Conservation (phyloP, 805 yeast genomes). For the Ogataea nonfermentans region DNA sequence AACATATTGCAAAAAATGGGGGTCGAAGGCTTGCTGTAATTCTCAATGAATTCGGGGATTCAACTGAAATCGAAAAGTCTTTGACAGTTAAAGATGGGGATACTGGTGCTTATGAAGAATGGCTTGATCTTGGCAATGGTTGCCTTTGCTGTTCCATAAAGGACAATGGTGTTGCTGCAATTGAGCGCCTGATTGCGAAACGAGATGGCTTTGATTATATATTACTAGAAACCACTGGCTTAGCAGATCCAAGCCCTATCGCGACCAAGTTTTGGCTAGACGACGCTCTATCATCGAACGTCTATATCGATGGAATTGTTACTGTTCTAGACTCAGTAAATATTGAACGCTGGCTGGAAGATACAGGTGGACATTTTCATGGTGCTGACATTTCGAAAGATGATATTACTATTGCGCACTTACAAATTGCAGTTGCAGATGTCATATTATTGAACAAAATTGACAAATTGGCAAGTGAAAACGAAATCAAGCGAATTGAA, state of each 20-base stretch:
- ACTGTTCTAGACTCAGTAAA: slow-evolving; percentile 81
- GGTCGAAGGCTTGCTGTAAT: slow-evolving; percentile 82
- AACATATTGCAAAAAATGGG: slow-evolving; percentile 67
- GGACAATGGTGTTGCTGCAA: slow-evolving; percentile 92
- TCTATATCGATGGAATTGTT: slow-evolving; percentile 87
- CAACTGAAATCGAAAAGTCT: slow-evolving; percentile 84
- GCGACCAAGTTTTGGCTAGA: slow-evolving; percentile 98
- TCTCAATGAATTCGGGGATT: slow-evolving; percentile 88
- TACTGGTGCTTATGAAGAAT: slow-evolving; percentile 68
- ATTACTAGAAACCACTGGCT: slow-evolving; percentile 90
- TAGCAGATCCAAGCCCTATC: slow-evolving; percentile 97
- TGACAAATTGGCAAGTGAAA: slow-evolving; percentile 46
- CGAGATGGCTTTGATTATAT: slow-evolving; percentile 78
- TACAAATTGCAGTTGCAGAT: slow-evolving; percentile 91
- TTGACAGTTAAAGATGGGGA: slow-evolving; percentile 61
- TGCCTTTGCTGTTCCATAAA: slow-evolving; percentile 96
- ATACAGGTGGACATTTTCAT: slow-evolving; percentile 70
- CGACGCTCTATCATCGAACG: slow-evolving; percentile 78
- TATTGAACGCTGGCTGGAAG: slow-evolving; percentile 64
- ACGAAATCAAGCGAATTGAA: slow-evolving; percentile 26
- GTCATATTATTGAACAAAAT: slow-evolving; percentile 74
- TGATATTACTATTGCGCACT: slow-evolving; percentile 75
- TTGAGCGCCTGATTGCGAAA: slow-evolving; percentile 77
- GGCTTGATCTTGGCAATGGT: slow-evolving; percentile 96
- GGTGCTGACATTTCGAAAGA: slow-evolving; percentile 35